phyloP scores from a whole-genome alignment of 2,329 filamentous ascomycete genomes.

The Botrytis tulipae region DNA sequence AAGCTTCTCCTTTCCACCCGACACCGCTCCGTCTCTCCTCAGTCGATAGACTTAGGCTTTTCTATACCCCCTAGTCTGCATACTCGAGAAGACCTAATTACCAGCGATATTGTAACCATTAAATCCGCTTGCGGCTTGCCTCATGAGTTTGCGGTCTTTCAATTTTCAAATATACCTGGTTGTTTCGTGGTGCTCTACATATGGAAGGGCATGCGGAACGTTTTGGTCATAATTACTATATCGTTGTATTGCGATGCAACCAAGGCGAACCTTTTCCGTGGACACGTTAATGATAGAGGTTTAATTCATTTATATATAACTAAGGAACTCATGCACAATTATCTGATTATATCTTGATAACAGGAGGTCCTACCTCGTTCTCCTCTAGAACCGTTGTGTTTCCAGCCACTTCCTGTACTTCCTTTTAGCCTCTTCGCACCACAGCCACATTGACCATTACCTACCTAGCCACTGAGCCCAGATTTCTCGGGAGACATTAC shows the following conservation, averaged over 20 bases:
- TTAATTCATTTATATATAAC: not conserved
- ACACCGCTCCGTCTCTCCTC: too few species aligned
- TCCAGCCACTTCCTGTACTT: not conserved
- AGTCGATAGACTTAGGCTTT: not conserved
- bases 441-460: not conserved
- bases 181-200: too few species aligned
- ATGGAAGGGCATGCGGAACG: not conserved
- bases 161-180: not conserved
- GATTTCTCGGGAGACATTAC: not conserved
- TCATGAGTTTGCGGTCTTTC: not conserved
- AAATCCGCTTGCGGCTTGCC: rapidly evolving
- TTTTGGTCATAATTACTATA: too few species aligned
- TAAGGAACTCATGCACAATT: not conserved
- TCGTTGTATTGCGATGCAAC: not conserved
- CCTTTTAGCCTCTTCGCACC: not conserved
- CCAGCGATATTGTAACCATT: rapidly evolving
- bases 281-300: not conserved
- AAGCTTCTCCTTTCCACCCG: not conserved
- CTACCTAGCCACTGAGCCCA: not conserved
- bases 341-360: not conserved
- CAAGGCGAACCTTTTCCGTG: not conserved
- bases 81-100: not conserved
- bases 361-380: not conserved
- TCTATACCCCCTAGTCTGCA: not conserved
- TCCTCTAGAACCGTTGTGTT: not conserved